Conservation (phyloP, 2,329 filamentous ascomycete species). For the Paraphoma sp. region DNA sequence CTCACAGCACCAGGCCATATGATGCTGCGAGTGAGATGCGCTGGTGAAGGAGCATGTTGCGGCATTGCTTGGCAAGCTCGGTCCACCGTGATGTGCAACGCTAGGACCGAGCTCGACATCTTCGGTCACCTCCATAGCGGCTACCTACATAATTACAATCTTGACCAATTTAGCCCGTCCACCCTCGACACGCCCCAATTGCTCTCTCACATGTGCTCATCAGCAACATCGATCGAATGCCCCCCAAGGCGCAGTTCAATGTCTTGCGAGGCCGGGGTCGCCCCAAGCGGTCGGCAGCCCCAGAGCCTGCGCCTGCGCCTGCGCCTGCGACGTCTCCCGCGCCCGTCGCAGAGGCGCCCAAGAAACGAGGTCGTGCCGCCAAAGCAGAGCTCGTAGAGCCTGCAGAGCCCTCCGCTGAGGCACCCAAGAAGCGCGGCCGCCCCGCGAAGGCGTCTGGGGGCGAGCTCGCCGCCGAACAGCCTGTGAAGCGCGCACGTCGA, state of each 20-base stretch:
- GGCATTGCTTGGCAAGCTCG: too few relatives aligned
- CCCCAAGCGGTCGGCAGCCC: conserved; percentile 15
- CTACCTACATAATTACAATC: neutral
- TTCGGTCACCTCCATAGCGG: neutral
- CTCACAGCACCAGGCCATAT: neutral
- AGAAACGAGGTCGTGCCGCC: conserved; percentile 27
- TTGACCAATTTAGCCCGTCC: neutral
- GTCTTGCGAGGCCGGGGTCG: conserved; percentile 15
- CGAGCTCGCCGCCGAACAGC: conserved; percentile 11
- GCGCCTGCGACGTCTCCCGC: neutral
- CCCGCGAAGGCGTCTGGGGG: conserved; percentile 16
- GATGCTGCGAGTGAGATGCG: neutral
- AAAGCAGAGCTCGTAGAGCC: conserved; percentile 3
- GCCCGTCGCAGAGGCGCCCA: conserved; percentile 8
- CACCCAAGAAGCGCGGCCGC: conserved; percentile 31
- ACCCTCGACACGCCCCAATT: neutral
- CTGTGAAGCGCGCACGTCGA: conserved; percentile 18
- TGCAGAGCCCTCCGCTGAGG: conserved; percentile 4
- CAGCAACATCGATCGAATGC: conserved; percentile 10
- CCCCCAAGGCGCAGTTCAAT: conserved; percentile 15
- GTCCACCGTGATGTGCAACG: too few relatives aligned
- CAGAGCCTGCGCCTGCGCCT: conserved; percentile 2
- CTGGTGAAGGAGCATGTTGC: too few relatives aligned
- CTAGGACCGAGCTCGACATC: too few relatives aligned
- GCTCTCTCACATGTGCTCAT: neutral